Base-by-base conservation (phyloP, 441 rosid species). In the Metrosideros polymorpha region DNA sequence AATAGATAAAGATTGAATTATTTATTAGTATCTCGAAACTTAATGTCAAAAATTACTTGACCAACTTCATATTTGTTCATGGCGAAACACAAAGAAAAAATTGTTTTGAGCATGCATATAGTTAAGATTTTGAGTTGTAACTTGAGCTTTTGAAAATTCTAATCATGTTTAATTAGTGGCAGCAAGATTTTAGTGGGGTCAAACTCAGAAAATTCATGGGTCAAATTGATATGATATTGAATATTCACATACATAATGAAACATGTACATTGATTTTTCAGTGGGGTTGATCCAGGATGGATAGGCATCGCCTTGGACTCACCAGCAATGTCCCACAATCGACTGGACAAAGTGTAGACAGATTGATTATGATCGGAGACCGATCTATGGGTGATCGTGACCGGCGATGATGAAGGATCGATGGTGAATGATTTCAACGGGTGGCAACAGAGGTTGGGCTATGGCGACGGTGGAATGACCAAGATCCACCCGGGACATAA, bases 401-500 rank as follows among this genome's bases (percentile, higher is more conserved):
- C 39, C 19, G 18, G 9, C 35, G 2, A 59, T 59, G 4, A 29
- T 7, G 5, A 59, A 18, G 71, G 22, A 29, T 1, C 39, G 9
- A 29, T 59, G 22, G 22, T 9, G 32, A 59, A 59, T 13, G 35
- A n/a, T 59, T n/a, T 59, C 35, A 29, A 6, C 3, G 63, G 63
- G 18, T 57, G 63, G 63, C 32, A 17, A 12, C 4, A 0, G 3
- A 5, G 63, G 30, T n/a, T 4, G 30, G 32, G 2, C 2, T n/a
- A 0, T 57, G 63, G 30, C 30, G 6, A 57, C 32, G 0, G 29
- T n/a, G 5, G 66, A 59, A n/a, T 7, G 71, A 59, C 7, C 35
- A 2, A 59, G 71, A 59, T 6, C 32, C 32, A n/a, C 29, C n/a
- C 4, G 2, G 4, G 18, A 27, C 61, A 25, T 56, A 56, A 27